phyloP scores from a whole-genome alignment of 1,284 basidiomycete species.

The Cutaneotrichosporon mucoides region DNA sequence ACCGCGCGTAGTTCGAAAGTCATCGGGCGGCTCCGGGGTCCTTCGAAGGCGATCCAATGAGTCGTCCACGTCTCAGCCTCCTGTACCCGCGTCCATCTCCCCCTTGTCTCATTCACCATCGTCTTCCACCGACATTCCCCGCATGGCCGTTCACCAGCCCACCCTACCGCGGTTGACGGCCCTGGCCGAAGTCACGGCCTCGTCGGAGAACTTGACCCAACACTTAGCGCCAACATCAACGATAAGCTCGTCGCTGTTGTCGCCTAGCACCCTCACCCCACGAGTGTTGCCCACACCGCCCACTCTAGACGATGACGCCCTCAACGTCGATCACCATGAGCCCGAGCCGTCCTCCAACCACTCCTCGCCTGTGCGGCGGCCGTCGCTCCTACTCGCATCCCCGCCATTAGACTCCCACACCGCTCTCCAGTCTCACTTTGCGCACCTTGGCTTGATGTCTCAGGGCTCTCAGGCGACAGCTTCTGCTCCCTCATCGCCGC shows the following conservation, averaged over 20 bases:
- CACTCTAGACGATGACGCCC: background rate
- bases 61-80: background rate
- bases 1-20: background rate
- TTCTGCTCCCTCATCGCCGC: constrained; percentile 16
- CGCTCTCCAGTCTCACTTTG: constrained; percentile 5
- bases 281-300: background rate
- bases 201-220: constrained; percentile 14
- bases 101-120: constrained; percentile 2
- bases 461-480: constrained; percentile 13
- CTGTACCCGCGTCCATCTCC: background rate
- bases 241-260: constrained; percentile 11
- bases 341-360: constrained; percentile 16
- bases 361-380: constrained; percentile 16
- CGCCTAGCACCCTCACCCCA: constrained; percentile 3
- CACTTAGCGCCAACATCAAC: background rate
- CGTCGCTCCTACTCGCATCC: background rate
- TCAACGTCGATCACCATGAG: background rate
- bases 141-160: background rate
- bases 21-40: background rate
- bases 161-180: background rate
- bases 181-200: constrained; percentile 12
- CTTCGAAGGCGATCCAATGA: background rate
- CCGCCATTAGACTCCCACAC: background rate
- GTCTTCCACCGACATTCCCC: background rate
- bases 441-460: background rate